phyloP scores from a whole-genome alignment of 1,284 basidiomycete species.

The Cerioporus squamosus region DNA sequence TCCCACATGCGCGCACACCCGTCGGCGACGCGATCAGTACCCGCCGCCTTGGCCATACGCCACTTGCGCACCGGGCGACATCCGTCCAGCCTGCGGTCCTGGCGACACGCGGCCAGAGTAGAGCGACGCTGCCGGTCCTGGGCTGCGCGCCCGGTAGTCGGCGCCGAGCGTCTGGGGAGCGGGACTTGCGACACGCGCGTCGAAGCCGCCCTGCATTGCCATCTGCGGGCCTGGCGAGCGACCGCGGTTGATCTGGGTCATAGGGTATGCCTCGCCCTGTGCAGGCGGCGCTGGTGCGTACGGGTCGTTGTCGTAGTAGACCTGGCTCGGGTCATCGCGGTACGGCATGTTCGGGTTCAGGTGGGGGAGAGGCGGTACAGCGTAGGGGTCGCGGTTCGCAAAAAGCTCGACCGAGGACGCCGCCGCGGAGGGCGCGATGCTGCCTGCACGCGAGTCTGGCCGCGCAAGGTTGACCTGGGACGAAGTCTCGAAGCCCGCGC shows the following conservation, averaged over 20 bases:
- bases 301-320: constrained; percentile 72
- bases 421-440: constrained; percentile 46
- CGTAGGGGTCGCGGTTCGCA: constrained; percentile 66
- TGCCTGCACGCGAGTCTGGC: constrained; percentile 40
- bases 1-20: not conserved
- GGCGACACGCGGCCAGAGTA: constrained; percentile 48
- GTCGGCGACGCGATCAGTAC: constrained; percentile 10
- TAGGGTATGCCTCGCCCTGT: constrained; percentile 70
- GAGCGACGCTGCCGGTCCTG: constrained; percentile 29
- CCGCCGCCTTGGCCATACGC: constrained; percentile 30
- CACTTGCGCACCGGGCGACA: constrained; percentile 25
- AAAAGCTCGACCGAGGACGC: constrained; percentile 53
- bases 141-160: constrained; percentile 33
- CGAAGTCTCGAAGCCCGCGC: constrained; percentile 65
- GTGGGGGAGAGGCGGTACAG: constrained; percentile 82
- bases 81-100: constrained; percentile 45
- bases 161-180: constrained; percentile 30
- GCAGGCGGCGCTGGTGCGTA: constrained; percentile 72
- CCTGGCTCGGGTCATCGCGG: constrained; percentile 64
- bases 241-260: constrained; percentile 68
- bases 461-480: constrained; percentile 62
- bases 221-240: constrained; percentile 40
- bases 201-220: constrained; percentile 34
- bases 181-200: constrained; percentile 26
- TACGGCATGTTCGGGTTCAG: constrained; percentile 76